phyloP scores from a whole-genome alignment of 2,329 filamentous ascomycete genomes.

The Phialophora chinensis region DNA sequence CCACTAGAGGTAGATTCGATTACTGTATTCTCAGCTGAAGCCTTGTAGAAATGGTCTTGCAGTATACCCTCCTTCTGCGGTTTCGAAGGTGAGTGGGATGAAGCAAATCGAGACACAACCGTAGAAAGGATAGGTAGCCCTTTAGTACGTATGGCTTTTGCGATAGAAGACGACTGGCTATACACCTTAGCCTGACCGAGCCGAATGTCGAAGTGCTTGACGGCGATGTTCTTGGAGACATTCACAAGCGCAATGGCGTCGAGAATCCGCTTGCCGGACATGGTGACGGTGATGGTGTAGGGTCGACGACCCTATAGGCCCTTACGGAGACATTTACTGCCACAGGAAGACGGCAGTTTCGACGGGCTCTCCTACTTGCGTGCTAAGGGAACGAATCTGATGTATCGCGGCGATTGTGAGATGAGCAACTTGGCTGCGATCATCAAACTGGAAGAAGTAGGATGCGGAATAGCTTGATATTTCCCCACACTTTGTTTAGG shows the following conservation, averaged over 20 bases:
- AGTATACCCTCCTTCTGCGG: slow-evolving; percentile 47
- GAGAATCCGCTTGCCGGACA: slow-evolving; percentile 68
- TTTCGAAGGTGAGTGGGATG: slow-evolving; percentile 21
- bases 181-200: slow-evolving; percentile 67
- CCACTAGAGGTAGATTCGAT: slow-evolving; percentile 46
- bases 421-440: slow-evolving; percentile 4
- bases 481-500: slow-evolving; percentile 12
- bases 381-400: background rate
- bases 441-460: background rate
- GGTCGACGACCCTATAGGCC: slow-evolving; percentile 17
- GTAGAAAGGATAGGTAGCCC: slow-evolving; percentile 30
- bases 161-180: slow-evolving; percentile 68
- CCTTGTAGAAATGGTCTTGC: slow-evolving; percentile 60
- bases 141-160: slow-evolving; percentile 64
- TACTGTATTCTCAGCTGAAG: slow-evolving; percentile 50
- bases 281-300: slow-evolving; percentile 47
- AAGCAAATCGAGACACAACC: slow-evolving; percentile 50
- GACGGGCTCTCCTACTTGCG: background rate
- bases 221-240: slow-evolving; percentile 71
- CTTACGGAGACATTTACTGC: background rate
- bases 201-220: slow-evolving; percentile 65
- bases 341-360: background rate
- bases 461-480: background rate
- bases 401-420: no score
- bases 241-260: slow-evolving; percentile 73